Evolutionary conservation across 2,329 filamentous ascomycete species (phyloP).

Genomic region (Xylogone sp.): DNA sequence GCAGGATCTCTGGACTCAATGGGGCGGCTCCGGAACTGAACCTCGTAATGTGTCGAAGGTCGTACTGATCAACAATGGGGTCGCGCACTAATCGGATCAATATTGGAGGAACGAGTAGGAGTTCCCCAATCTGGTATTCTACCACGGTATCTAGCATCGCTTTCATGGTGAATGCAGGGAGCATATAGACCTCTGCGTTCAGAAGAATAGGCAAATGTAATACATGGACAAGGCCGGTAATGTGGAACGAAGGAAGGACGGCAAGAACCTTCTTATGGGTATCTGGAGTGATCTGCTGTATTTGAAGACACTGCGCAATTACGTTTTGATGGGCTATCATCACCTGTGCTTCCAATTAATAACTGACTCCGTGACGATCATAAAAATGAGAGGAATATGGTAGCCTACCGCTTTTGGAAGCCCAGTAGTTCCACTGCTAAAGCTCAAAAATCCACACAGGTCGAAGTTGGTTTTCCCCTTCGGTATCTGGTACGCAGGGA

Average conservation of each 20-base stretch:
- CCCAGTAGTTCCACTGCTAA: constrained; percentile 46
- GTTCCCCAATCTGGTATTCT: constrained; percentile 49
- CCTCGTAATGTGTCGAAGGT: constrained; percentile 49
- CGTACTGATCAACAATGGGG: constrained; percentile 49
- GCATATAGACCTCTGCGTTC: constrained; percentile 64
- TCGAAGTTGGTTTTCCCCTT: constrained; percentile 52
- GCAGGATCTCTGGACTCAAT: constrained; percentile 51
- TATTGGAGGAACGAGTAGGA: constrained; percentile 58
- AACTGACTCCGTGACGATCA: not conserved
- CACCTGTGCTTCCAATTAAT: constrained; percentile 27
- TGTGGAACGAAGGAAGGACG: constrained; percentile 59
- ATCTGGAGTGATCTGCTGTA: constrained; percentile 46
- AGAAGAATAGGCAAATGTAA: constrained; percentile 59
- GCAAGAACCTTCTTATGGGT: constrained; percentile 50
- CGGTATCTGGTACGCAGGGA: constrained; percentile 44
- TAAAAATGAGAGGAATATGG: not conserved
- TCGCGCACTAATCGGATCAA: constrained; percentile 58
- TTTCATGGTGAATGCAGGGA: constrained; percentile 60
- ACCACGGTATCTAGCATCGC: constrained; percentile 49
- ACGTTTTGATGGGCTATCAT: constrained; percentile 52
- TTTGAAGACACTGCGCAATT: constrained; percentile 58
- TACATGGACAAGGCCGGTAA: constrained; percentile 53
- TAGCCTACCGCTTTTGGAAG: constrained; percentile 41
- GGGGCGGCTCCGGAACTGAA: constrained; percentile 61
- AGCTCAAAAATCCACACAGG: constrained; percentile 48